These are phyloP conservation scores for Aegilops sharonensis DNA, from an alignment of 176 grass and related monocot genomes.

Conservation along the genomic window DNA sequence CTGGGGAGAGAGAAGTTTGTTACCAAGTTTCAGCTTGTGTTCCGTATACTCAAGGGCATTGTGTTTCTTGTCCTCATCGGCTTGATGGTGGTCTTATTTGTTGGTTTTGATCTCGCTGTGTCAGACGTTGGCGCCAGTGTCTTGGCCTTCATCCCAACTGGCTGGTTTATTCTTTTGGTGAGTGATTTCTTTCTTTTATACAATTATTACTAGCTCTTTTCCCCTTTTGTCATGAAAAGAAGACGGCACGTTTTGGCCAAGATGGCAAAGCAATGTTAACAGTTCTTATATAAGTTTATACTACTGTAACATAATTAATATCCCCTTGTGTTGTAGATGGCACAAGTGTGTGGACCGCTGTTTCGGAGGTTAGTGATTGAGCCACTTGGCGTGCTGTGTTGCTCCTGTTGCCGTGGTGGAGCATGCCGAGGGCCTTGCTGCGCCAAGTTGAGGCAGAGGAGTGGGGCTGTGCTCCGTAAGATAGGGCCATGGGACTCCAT, in stretches of 20 bases:
- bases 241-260: background rate
- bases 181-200: constrained; percentile 9
- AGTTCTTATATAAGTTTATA: background rate
- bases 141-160: constrained; percentile 70
- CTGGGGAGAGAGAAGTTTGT: constrained; percentile 56
- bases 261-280: background rate
- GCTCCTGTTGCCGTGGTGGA: constrained; percentile 15
- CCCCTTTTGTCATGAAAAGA: background rate
- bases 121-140: constrained; percentile 48
- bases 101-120: constrained; percentile 37
- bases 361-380: constrained; percentile 34
- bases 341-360: constrained; percentile 31
- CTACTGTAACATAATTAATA: background rate
- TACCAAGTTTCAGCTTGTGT: constrained; percentile 55
- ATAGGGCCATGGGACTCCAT: constrained; percentile 64
- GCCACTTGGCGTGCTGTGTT: constrained; percentile 26
- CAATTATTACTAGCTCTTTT: background rate
- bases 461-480: constrained; percentile 32
- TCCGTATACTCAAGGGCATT: constrained; percentile 58
- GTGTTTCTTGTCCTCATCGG: constrained; percentile 42
- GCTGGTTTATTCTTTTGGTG: constrained; percentile 74
- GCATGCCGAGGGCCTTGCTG: constrained; percentile 41
- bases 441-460: constrained; percentile 54
- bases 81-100: constrained; percentile 41
- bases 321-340: constrained; percentile 26